These are phyloP conservation scores for Cladosporium colombiae DNA, from an alignment of 2,329 filamentous ascomycete genomes.

Conservation along the genomic window DNA sequence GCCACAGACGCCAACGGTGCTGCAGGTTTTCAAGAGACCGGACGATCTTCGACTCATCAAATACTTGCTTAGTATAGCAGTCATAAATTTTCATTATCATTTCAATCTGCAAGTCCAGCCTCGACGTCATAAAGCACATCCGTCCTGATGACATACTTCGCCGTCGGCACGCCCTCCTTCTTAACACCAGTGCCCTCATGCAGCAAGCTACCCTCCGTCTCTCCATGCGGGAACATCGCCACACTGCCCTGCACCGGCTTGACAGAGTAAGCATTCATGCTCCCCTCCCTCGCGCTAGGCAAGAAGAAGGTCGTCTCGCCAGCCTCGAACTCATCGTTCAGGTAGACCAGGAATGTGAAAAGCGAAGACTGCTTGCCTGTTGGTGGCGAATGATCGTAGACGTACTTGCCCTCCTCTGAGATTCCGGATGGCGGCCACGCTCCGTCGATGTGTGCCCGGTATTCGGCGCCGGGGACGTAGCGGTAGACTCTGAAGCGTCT, in stretches of 20 bases:
- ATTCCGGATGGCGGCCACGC: constrained; percentile 73
- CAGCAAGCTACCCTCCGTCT: constrained; percentile 63
- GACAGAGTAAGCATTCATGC: constrained; percentile 68
- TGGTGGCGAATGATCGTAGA: constrained; percentile 66
- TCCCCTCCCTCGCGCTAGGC: constrained; percentile 63
- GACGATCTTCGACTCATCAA: too few relatives aligned
- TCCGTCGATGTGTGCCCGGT: constrained; percentile 69
- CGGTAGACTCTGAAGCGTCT: constrained; percentile 70
- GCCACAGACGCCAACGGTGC: too few relatives aligned
- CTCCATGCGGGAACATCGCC: constrained; percentile 70
- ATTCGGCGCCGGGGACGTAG: constrained; percentile 72
- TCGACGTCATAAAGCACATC: constrained; percentile 70
- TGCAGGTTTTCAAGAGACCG: too few relatives aligned
- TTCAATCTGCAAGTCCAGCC: constrained; percentile 17
- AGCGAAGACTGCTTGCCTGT: constrained; percentile 64
- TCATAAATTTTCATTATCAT: background rate
- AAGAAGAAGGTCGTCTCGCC: constrained; percentile 73
- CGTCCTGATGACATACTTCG: constrained; percentile 69
- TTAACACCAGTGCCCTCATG: constrained; percentile 71
- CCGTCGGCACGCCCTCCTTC: constrained; percentile 50
- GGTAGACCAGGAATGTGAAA: constrained; percentile 69
- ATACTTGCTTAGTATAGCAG: background rate
- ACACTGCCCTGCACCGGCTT: constrained; percentile 69
- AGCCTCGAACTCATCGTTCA: constrained; percentile 71
- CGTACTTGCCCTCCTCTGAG: constrained; percentile 56